Evolutionary conservation across 805 yeast species (phyloP).

Genomic region (Wickerhamomyces rabaulensis): DNA sequence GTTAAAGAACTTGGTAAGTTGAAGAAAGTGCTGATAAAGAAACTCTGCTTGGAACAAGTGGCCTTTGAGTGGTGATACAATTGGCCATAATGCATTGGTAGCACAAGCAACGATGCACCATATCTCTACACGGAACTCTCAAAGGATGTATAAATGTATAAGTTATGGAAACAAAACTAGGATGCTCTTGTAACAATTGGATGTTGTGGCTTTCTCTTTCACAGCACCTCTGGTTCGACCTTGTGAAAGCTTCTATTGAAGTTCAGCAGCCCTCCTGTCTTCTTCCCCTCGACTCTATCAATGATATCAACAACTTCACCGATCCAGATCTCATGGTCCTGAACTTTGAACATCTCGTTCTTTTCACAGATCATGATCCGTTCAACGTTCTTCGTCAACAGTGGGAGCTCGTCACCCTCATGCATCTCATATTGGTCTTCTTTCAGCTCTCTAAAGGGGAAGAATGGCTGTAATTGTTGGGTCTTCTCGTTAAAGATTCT

Average conservation of each 20-base stretch:
- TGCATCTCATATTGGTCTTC: constrained; percentile 31
- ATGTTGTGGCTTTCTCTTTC: too few relatives aligned
- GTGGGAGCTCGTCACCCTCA: constrained; percentile 35
- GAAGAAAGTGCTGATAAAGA: too few relatives aligned
- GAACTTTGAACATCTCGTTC: constrained; percentile 48
- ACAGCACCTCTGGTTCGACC: constrained; percentile 27
- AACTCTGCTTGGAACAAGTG: too few relatives aligned
- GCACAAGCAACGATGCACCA: too few relatives aligned
- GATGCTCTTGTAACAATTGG: too few relatives aligned
- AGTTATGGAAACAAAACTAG: too few relatives aligned
- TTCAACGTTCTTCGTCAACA: constrained; percentile 47
- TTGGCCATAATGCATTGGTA: too few relatives aligned
- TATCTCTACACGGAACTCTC: too few relatives aligned
- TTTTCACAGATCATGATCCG: constrained; percentile 58
- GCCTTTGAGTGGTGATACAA: too few relatives aligned
- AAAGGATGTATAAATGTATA: too few relatives aligned
- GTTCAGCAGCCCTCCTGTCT: constrained; percentile 62
- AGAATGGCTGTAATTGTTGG: constrained; percentile 19
- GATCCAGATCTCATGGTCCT: constrained; percentile 89
- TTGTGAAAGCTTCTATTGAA: constrained; percentile 58
- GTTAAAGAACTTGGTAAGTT: too few relatives aligned
- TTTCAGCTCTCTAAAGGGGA: constrained; percentile 47
- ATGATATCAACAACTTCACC: constrained; percentile 65
- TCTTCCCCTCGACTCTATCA: constrained; percentile 26
- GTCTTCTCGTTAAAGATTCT: constrained; percentile 29